These are phyloP conservation scores for Neurospora sp. DNA, from an alignment of 2,329 filamentous ascomycete genomes.

Conservation along the genomic window DNA sequence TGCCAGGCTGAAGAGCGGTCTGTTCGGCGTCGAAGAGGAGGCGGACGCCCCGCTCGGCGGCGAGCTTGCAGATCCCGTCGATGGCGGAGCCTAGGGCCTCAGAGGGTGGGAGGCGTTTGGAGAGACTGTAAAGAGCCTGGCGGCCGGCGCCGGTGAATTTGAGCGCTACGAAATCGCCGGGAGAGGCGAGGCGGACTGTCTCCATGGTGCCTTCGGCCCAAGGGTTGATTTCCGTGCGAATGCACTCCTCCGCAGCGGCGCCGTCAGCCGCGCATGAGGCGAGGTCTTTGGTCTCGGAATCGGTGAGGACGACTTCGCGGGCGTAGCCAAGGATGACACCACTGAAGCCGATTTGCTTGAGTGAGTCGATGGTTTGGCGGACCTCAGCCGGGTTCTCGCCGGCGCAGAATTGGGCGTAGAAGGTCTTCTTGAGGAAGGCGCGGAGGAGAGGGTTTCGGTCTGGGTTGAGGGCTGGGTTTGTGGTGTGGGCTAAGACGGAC, in stretches of 20 bases:
- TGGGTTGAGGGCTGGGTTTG: constrained; percentile 56
- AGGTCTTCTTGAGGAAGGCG: constrained; percentile 65
- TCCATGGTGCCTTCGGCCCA: constrained; percentile 69
- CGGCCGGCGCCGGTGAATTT: constrained; percentile 75
- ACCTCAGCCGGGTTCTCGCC: constrained; percentile 67
- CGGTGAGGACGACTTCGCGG: constrained; percentile 63
- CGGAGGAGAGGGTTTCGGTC: constrained; percentile 65
- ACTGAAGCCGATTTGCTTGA: constrained; percentile 67
- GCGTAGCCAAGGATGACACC: constrained; percentile 83
- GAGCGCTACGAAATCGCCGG: constrained; percentile 56
- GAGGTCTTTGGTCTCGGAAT: constrained; percentile 38
- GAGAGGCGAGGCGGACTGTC: constrained; percentile 62
- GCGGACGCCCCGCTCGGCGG: constrained; percentile 56
- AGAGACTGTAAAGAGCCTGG: constrained; percentile 57
- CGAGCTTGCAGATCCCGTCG: constrained; percentile 63
- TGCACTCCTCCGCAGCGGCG: constrained; percentile 36
- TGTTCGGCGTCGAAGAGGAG: constrained; percentile 85
- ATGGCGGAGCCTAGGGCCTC: constrained; percentile 59
- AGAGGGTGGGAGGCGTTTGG: constrained; percentile 51
- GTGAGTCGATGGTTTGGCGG: constrained; percentile 46
- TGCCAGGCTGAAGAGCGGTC: constrained; percentile 64
- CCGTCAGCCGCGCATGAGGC: constrained; percentile 31
- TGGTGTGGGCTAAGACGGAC: constrained; percentile 58
- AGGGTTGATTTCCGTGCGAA: constrained; percentile 51
- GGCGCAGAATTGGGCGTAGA: constrained; percentile 87